phyloP scores from a whole-genome alignment of 257 asterid species.

The Lycium barbarum region DNA sequence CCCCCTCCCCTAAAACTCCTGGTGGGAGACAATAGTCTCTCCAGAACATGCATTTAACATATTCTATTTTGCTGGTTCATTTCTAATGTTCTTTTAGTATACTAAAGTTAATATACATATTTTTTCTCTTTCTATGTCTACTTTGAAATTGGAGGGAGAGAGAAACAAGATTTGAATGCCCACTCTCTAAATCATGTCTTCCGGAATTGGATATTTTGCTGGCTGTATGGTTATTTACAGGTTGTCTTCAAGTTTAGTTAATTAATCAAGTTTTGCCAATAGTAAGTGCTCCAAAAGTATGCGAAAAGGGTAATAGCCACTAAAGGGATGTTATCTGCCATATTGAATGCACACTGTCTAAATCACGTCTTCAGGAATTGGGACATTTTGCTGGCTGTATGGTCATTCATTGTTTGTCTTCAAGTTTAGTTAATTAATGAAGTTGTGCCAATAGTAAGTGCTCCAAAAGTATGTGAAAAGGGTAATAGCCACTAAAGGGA shows the following conservation, averaged over 20 bases:
- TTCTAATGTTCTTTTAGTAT: neutral
- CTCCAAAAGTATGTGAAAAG: conserved; percentile 8
- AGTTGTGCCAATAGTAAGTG: conserved; percentile 2
- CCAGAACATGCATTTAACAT: neutral
- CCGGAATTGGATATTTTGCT: neutral
- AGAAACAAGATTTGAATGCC: conserved; percentile 7
- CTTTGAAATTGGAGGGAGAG: neutral
- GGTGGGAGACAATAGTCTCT: neutral
- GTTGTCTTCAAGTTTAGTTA: neutral
- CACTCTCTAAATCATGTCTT: neutral
- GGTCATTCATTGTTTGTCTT: conserved; percentile 15
- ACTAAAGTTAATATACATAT: neutral
- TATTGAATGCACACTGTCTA: neutral
- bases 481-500: neutral
- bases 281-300: conserved; percentile 12
- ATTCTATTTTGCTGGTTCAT: conserved; percentile 17
- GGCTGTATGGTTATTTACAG: conserved; percentile 18
- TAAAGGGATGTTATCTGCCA: neutral
- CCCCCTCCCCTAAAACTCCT: neutral
- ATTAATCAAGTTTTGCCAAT: neutral
- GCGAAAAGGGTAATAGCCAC: neutral
- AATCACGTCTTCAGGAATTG: neutral
- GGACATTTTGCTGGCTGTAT: conserved; percentile 10
- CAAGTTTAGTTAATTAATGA: neutral
- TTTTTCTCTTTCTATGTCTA: neutral